Base-by-base conservation (phyloP, 1,284 basidiomycete species). In the Inonotus obliquus region DNA sequence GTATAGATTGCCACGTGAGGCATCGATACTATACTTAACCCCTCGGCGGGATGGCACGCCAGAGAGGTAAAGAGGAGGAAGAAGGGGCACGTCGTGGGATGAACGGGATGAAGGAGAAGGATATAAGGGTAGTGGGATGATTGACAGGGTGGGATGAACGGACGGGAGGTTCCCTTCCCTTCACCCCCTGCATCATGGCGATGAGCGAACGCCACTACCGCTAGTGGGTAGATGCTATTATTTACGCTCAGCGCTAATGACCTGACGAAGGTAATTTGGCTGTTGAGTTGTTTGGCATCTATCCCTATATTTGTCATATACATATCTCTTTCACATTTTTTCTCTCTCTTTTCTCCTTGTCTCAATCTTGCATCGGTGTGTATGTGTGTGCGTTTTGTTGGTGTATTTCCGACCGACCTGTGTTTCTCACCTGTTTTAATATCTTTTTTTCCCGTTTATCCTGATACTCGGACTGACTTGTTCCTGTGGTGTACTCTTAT, bases 401-500 rank as follows among this genome's bases (percentile, higher is more conserved):
- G 11, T 55, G 27, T 17, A 17, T 44, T 57, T 56, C 37, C 11
- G 9, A 14, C 41, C 25, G 6, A 4, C 41, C 37, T 39, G 6
- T 23, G 54, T 41, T 41, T 41, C 37, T 57, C 41, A 35, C 10
- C 2, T 9, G 7, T 19, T 54, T 9, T 54, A 14, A 10, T 13
- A 11, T 21, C 14, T 47, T 57, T 57, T 45, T 25, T 45, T 57
- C 25, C 41, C 0, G 41, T 44, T 57, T 47, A 17, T 21, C 38
- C 39, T 14, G 23, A 11, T 3, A 11, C 37, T 23, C n/a, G 25
- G 21, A 19, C 32, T 37, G 14, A 21, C 27, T 21, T 29, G n/a
- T 57, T 44, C 27, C 19, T 44, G 39, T 44, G 25, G 29, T 55
- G 54, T 55, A 55, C 54, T 13, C 41, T 39, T 55, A 44, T 57